phyloP scores from a whole-genome alignment of 768 basidiomycete genomes.

The Pholiota microspora region DNA sequence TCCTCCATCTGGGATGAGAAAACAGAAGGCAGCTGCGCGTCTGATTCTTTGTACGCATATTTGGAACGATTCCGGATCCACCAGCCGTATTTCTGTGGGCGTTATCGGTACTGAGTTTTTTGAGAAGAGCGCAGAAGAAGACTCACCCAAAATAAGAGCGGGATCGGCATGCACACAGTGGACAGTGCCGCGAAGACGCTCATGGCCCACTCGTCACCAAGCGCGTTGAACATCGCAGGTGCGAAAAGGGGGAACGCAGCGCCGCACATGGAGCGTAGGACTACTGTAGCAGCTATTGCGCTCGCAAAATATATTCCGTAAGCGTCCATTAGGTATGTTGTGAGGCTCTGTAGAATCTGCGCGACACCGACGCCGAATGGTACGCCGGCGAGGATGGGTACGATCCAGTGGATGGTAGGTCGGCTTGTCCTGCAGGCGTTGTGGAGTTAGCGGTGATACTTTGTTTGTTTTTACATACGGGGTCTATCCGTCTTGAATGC shows the following conservation, averaged over 20 bases:
- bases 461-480: not conserved
- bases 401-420: conserved; percentile 60
- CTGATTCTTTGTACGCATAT: conserved; percentile 40
- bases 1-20: conserved; percentile 22
- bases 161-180: conserved; percentile 52
- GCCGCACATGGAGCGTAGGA: conserved; percentile 61
- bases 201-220: conserved; percentile 57
- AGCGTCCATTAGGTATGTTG: conserved; percentile 70
- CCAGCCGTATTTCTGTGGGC: conserved; percentile 46
- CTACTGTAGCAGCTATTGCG: conserved; percentile 67
- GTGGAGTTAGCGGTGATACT: not conserved
- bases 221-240: conserved; percentile 45
- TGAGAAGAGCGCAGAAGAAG: not conserved
- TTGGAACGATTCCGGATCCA: conserved; percentile 45
- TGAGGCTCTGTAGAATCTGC: conserved; percentile 62
- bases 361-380: conserved; percentile 68
- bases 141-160: conserved; percentile 55
- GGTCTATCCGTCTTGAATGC: no score
- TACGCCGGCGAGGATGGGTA: conserved; percentile 61
- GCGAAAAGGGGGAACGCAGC: conserved; percentile 63
- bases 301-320: conserved; percentile 67
- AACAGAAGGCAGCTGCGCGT: conserved; percentile 8
- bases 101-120: not conserved
- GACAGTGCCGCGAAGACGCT: conserved; percentile 53
- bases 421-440: conserved; percentile 40